A percentile compares a stretch with the other conserved stretches of the same genome.
Evolutionary conservation across 2,329 filamentous ascomycete genomes (phyloP).

Genomic region (Mycosphaerella arachidis): DNA sequence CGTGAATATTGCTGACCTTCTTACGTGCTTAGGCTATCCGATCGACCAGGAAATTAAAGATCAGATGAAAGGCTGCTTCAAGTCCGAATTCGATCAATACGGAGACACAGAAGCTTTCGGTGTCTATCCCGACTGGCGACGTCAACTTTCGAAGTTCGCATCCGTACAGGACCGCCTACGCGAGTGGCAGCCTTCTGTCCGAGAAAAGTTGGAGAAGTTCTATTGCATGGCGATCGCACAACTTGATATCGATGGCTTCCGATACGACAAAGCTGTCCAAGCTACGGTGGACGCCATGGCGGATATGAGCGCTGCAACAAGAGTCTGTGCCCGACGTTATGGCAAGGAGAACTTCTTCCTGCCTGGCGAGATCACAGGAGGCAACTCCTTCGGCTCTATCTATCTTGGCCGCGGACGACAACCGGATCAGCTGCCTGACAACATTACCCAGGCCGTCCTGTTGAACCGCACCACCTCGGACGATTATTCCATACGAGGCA

Average conservation of each 20-base stretch:
- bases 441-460: conserved; percentile 44
- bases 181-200: conserved; percentile 56
- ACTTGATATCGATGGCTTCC: conserved; percentile 60
- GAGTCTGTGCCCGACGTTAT: conserved; percentile 52
- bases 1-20: neutral
- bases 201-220: conserved; percentile 53
- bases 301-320: conserved; percentile 51
- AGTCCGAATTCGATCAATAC: conserved; percentile 60
- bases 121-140: conserved; percentile 57
- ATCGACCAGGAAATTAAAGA: conserved; percentile 43
- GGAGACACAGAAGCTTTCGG: conserved; percentile 60
- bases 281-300: conserved; percentile 57
- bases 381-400: conserved; percentile 55
- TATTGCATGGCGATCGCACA: conserved; percentile 57
- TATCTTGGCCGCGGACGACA: conserved; percentile 59
- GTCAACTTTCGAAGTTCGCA: conserved; percentile 59
- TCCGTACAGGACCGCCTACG: conserved; percentile 61
- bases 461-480: conserved; percentile 44
- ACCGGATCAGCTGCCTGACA: conserved; percentile 48
- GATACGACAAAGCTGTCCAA: conserved; percentile 61
- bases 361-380: conserved; percentile 57
- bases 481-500: conserved; percentile 48
- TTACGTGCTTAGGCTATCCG: conserved; percentile 38
- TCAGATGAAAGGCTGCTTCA: conserved; percentile 50
- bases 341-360: conserved; percentile 60